Evolutionary conservation across 1,284 basidiomycete genomes (phyloP), one percentile per base, ranked within the genome.

Genomic region (Boletus subluridellus): DNA sequence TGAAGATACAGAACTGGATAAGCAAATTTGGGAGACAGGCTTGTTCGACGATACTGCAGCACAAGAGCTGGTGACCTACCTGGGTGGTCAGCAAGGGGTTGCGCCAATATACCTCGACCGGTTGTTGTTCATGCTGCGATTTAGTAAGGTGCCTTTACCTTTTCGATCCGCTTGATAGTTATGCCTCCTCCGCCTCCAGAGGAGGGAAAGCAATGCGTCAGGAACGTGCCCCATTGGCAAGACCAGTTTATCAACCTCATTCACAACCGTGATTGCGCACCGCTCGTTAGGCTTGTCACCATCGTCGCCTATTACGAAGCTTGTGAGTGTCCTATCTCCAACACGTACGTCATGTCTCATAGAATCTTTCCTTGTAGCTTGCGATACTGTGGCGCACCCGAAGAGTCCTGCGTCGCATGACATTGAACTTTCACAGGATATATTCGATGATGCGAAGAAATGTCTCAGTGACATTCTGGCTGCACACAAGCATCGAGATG

Each of bases 41-140:
- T 39, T 70, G 14, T 73, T 70, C n/a, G 66, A 73, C 21, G 51
- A 60, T 17, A 62, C 59, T 14, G 66, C 68, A 0, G 66, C 63
- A 4, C 32, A 52, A 41, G 57, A 60, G 5, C 37, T 73, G 1
- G 0, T 73, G 26, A 14, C 17, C 0, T 50, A 54, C 34, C 28
- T 71, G 14, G n/a, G 37, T 2, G 46, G 39, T 26, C 44, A 46
- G 46, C 61, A 61, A 53, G 59, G 60, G 3, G 60, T 67, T 28
- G 59, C 60, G 3, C 62, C 57, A 8, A 55, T 63, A 55, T 64
- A 69, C n/a, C 66, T 72, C 2, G 70, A 73, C 32, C 61, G 66
- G 34, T 38, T 71, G n/a, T 50, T 72, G 47, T 69, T 72, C 50
- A 66, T 72, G 67, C 17, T 72, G 2, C 60, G 63, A 60, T 72